Conservation (phyloP, 331 rosid species). For the Stylosanthes scabra region DNA sequence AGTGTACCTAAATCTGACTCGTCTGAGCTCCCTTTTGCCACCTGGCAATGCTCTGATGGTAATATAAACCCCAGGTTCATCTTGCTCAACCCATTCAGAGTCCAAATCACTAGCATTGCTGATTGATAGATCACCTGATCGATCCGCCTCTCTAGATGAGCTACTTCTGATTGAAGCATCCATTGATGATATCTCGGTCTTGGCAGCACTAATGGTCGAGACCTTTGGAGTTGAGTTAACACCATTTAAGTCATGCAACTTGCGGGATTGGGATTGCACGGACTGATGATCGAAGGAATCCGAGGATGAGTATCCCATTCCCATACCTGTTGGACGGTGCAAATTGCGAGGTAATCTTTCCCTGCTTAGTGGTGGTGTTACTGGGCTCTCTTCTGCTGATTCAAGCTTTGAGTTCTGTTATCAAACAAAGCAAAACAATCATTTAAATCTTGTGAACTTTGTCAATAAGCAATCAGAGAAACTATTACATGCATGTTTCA, state of each 20-base stretch:
- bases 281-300: conserved; percentile 86
- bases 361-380: conserved; percentile 76
- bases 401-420: conserved; percentile 85
- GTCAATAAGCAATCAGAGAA: too few relatives aligned
- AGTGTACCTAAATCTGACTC: conserved; percentile 90
- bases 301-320: conserved; percentile 86
- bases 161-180: conserved; percentile 95
- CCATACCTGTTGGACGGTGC: conserved; percentile 81
- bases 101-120: conserved; percentile 93
- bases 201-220: conserved; percentile 80
- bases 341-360: conserved; percentile 84
- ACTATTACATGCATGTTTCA: background rate
- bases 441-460: too few relatives aligned
- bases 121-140: conserved; percentile 83
- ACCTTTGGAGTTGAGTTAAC: conserved; percentile 79
- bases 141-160: conserved; percentile 95
- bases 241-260: conserved; percentile 62
- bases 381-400: conserved; percentile 87
- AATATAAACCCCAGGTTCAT: conserved; percentile 93
- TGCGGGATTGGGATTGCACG: conserved; percentile 82
- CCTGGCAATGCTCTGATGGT: conserved; percentile 96
- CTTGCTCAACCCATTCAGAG: conserved; percentile 96
- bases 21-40: conserved; percentile 90
- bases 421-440: conserved; percentile 19
- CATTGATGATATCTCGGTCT: conserved; percentile 82